Percentiles rank a stretch among this genome's conserved stretches.
These are phyloP conservation scores for Chrysoporthe austroafricana DNA, from an alignment of 2,329 filamentous ascomycete species.

Conservation along the genomic window DNA sequence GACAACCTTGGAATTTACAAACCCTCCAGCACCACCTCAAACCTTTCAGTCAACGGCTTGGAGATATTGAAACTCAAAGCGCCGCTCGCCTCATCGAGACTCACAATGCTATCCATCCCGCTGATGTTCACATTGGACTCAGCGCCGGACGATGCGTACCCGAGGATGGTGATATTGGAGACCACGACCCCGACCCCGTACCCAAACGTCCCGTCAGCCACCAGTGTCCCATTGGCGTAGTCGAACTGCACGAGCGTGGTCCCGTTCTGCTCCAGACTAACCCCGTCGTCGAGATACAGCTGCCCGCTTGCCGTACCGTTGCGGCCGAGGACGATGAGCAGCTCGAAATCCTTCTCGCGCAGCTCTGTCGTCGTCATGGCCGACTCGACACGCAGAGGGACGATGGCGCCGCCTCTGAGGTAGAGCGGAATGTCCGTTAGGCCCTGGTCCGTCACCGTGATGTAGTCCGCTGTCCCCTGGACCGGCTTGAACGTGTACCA, in stretches of 20 bases:
- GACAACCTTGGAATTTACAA: neutral
- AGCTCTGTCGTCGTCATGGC: conserved; percentile 68
- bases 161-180: conserved; percentile 55
- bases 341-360: conserved; percentile 67
- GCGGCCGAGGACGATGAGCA: conserved; percentile 68
- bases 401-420: conserved; percentile 66
- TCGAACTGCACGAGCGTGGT: conserved; percentile 64
- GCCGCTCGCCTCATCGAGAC: conserved; percentile 19
- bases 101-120: neutral
- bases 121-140: neutral
- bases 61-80: conserved; percentile 21
- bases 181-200: conserved; percentile 51
- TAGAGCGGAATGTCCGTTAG: conserved; percentile 66
- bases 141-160: conserved; percentile 29
- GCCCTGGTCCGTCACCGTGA: conserved; percentile 45
- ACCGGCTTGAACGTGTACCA: conserved; percentile 54
- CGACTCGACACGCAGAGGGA: conserved; percentile 60
- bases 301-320: conserved; percentile 67
- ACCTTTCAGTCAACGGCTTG: conserved; percentile 15
- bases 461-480: conserved; percentile 43
- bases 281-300: conserved; percentile 80
- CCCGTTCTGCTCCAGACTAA: conserved; percentile 61
- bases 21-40: conserved; percentile 20
- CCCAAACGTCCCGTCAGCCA: conserved; percentile 56
- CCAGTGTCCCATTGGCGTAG: conserved; percentile 58